Conservation (phyloP, 1,139 yeast species). For the Debaryomyces fabryi region DNA sequence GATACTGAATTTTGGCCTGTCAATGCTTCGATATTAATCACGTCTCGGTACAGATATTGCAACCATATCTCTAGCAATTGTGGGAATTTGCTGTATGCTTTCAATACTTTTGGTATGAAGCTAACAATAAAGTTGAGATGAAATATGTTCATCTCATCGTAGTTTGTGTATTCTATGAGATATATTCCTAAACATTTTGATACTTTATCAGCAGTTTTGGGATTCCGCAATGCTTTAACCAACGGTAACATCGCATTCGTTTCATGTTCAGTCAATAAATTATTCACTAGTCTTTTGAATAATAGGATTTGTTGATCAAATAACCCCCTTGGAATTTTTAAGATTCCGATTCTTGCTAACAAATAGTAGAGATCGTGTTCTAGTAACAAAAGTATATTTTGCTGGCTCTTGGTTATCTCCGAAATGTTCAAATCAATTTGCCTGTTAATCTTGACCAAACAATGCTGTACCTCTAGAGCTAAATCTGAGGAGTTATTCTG, state of each 20-base stretch:
- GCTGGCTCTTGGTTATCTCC: neutral
- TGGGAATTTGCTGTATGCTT: constrained; percentile 14
- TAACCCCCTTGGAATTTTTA: constrained; percentile 9
- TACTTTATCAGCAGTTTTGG: constrained; percentile 2
- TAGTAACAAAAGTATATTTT: constrained; percentile 5
- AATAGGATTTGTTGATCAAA: constrained; percentile 17
- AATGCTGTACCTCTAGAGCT: neutral
- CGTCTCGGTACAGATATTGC: constrained; percentile 3
- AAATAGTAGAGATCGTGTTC: constrained; percentile 10
- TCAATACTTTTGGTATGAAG: constrained; percentile 11
- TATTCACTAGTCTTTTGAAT: constrained; percentile 16
- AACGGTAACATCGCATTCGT: constrained; percentile 1
- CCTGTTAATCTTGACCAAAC: constrained; percentile 9
- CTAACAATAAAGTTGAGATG: constrained; percentile 14
- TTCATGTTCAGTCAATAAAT: constrained; percentile 9
- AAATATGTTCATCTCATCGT: constrained; percentile 10
- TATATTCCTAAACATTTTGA: constrained; percentile 15
- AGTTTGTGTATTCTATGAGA: constrained; percentile 11
- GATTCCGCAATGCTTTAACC: neutral
- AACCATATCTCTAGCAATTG: constrained; percentile 14
- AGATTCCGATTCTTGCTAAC: constrained; percentile 13
- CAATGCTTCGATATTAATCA: constrained; percentile 3
- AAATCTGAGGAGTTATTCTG: neutral
- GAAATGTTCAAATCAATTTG: constrained; percentile 9
- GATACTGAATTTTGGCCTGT: neutral